Base-by-base conservation (phyloP, 164 flowering plant species). In the Vitis labrusca region DNA sequence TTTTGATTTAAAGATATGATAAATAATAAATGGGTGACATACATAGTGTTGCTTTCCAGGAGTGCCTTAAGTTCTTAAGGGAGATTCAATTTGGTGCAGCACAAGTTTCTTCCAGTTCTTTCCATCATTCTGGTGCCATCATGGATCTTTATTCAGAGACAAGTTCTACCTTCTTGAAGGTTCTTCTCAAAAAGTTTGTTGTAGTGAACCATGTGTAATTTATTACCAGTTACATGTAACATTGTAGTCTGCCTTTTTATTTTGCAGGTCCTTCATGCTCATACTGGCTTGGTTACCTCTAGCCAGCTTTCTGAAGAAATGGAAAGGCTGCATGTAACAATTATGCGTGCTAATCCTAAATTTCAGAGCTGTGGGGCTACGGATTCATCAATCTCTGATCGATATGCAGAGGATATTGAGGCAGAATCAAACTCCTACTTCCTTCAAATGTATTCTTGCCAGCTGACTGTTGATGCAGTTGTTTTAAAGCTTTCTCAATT, bases 401-500 rank as follows among this genome's bases (percentile, higher is more conserved):
- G 82, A 74, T 83, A 76, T 74, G 78, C 88, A 14, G 92, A 85
- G 66, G 97, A 92, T 59, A 81, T 96, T 68, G 98, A 96, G 79
- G 74, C 84, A 8, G 97, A 92, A 82, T 89, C 96, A 60, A 96
- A 93, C 77, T 76, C 86, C 27, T 92, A 89, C 69, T 92, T 96
- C 79, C 93, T 91, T 64, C 87, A 88, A 71, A 86, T 96, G 84
- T 96, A 89, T 73, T 83, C 88, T 65, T 94, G 91, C 72, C 88
- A 85, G 70, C 76, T 93, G 77, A 67, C 88, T 30, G 77, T 89
- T 78, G 94, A 89, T 67, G 82, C 88, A 14, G 84, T 92, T 91
- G 89, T 96, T 74, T 88, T 89, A 77, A 88, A 85, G 96, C 97
- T 96, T 78, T 82, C 93, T 50, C 89, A 85, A 37, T 96, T 87